phyloP scores from a whole-genome alignment of 148 eudicot genomes.

The Cornus florida region DNA sequence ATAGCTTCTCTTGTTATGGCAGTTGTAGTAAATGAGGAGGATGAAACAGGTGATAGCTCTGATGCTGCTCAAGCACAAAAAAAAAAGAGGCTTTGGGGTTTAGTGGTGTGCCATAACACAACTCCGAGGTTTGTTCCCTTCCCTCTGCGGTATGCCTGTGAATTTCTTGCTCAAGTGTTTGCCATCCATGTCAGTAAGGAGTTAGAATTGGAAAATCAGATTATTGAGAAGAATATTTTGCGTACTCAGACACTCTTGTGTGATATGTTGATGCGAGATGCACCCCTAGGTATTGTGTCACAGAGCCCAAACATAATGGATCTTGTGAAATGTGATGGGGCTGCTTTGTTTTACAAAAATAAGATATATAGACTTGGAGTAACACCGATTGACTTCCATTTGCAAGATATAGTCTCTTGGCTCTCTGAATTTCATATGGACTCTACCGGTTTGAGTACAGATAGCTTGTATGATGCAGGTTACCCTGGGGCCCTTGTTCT shows the following conservation, averaged over 20 bases:
- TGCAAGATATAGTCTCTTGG: slow-evolving; percentile 73
- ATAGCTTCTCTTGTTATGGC: slow-evolving; percentile 95
- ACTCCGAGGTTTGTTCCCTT: slow-evolving; percentile 91
- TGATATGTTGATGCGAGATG: slow-evolving; percentile 90
- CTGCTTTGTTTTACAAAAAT: slow-evolving; percentile 67
- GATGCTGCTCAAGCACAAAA: slow-evolving; percentile 48
- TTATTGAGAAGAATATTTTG: slow-evolving; percentile 80
- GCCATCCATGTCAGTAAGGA: slow-evolving; percentile 89
- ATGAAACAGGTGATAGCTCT: slow-evolving; percentile 48
- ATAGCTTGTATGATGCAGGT: slow-evolving; percentile 89
- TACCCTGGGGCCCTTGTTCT: slow-evolving; percentile 76
- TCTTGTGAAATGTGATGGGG: slow-evolving; percentile 96
- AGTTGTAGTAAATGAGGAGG: slow-evolving; percentile 79
- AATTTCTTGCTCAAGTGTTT: slow-evolving; percentile 89
- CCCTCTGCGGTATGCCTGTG: slow-evolving; percentile 91
- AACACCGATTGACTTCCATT: slow-evolving; percentile 66
- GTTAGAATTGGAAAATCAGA: slow-evolving; percentile 73
- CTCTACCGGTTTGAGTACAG: slow-evolving; percentile 92
- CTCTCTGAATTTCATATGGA: slow-evolving; percentile 70
- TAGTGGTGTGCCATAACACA: slow-evolving; percentile 87
- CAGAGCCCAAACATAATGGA: slow-evolving; percentile 90
- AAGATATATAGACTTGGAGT: slow-evolving; percentile 57
- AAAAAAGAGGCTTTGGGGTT: slow-evolving; percentile 86
- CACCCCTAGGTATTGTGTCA: slow-evolving; percentile 77
- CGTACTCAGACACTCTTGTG: slow-evolving; percentile 89